Base-by-base conservation (phyloP, 2,329 filamentous ascomycete species). In the Coniella vitis region DNA sequence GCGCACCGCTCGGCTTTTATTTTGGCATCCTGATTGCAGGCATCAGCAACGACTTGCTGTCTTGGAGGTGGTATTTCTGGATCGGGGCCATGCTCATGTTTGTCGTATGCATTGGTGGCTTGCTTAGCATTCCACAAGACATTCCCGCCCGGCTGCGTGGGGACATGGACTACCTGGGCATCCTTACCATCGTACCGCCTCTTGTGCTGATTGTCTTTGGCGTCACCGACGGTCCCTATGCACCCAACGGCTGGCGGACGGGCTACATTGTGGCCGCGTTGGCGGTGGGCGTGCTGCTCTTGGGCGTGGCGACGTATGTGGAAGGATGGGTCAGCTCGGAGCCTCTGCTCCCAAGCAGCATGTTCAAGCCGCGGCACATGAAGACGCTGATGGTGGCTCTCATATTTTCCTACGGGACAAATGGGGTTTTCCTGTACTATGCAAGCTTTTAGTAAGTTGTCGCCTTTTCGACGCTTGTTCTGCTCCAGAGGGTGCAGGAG, bases 321-420 rank as follows among this genome's bases (percentile, higher is more conserved):
- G 84, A 93, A 66, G 81, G 81, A 0, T 86, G 81, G 78, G 73
- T 87, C 0, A 79, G 84, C 1, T 61, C 73, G 14, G 74, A 83
- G 45, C 87, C 87, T 0, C 68, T 93, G 1, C 68, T 93, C 0
- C 86, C 87, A 0, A 69, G 74, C 0, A 84, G 84, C 17, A 64
- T 91, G 20, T 90, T 93, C 66, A 67, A 70, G 17, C 77, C 84
- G 4, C 83, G 80, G 52, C 82, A 81, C 46, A 86, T 91, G 79
- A 78, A 72, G 31, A 74, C 83, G 0, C 65, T 90, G 14, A 68
- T 76, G 3, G 54, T 78, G 1, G 75, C 78, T 0, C 66, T 88
- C 9, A 76, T 87, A 42, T 79, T 86, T 57, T 71, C 77, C 0
- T 89, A 87, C 50, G 86, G 86, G 3, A 77, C 78, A 0, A 73